Evolutionary conservation across 2,329 filamentous ascomycete genomes (phyloP).

Genomic region (Fusarium buharicum): DNA sequence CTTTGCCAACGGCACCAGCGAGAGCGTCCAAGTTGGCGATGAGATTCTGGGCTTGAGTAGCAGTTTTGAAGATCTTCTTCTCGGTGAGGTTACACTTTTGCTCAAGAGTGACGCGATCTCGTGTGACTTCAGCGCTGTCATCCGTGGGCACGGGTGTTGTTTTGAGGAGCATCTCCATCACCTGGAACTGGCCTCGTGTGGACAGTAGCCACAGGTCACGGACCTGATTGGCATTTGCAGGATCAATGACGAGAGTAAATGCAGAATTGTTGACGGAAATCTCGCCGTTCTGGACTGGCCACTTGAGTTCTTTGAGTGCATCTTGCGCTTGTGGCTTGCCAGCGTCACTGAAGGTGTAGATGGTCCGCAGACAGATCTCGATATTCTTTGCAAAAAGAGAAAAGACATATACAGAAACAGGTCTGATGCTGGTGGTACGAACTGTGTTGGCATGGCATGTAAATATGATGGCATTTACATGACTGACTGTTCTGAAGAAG

Average conservation of each 20-base stretch:
- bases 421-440: not conserved
- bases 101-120: too few relatives aligned
- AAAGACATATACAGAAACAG: not conserved
- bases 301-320: not conserved
- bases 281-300: not conserved
- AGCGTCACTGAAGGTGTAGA: not conserved
- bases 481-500: conserved; percentile 1
- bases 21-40: too few relatives aligned
- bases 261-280: conserved; percentile 9
- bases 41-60: too few relatives aligned
- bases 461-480: conserved; percentile 5
- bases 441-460: conserved; percentile 6
- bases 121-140: too few relatives aligned
- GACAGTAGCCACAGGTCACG: too few relatives aligned
- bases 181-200: too few relatives aligned
- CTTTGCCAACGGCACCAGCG: too few relatives aligned
- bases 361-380: not conserved
- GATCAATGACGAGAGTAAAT: not conserved
- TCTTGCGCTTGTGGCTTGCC: not conserved
- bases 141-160: too few relatives aligned
- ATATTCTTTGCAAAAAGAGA: conserved; percentile 1
- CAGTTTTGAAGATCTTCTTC: too few relatives aligned
- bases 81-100: too few relatives aligned
- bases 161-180: too few relatives aligned
- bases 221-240: not conserved